Base-by-base conservation (phyloP, 139 green algal species). In the Volvox africanus region DNA sequence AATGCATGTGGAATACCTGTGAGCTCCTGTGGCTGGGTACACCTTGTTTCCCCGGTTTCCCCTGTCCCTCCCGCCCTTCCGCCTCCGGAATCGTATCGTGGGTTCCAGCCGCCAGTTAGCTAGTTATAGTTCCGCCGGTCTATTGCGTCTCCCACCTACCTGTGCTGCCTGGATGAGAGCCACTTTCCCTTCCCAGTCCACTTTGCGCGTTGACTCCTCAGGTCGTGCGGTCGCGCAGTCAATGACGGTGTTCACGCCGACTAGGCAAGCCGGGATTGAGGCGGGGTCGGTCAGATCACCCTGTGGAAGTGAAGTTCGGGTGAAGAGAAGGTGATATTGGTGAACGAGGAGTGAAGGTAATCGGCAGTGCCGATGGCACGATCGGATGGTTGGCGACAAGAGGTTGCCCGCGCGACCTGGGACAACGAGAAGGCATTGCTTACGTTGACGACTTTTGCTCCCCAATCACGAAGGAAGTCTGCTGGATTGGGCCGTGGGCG, bases 171-270 rank as follows among this genome's bases (percentile, higher is more conserved):
- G 98, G 88, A 99, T 99, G 82, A 99, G 96, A 17, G 97, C 97
- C 20, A 98, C 95, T 96, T 99, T 99, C 90, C 98, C 98, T 82
- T 99, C 96, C 98, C 98, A 99, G 95, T 99, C 98, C 20, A 99
- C 94, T 77, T 97, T 96, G 71, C 96, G 89, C 12, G 97, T 97
- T 24, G 94, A 95, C 92, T 99, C 98, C 95, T 99, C 98, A 16
- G 98, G 98, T 17, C 98, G 93, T 0, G 98, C 98, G 14, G 98
- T 99, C 55, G 98, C 96, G 90, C 97, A 99, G 93, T 99, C 98
- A 73, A 99, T 98, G 62, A 99, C 93, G 20, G 97, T 98, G 92
- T 97, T 95, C 6, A 99, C 94, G 67, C 98, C 98, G 37, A 99
- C 98, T 78, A 99, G 94, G 0, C 98, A 97, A n/a, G 98, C 96